Base-by-base conservation (phyloP, 257 asterid genomes). In the Craterostigma plantagineum region DNA sequence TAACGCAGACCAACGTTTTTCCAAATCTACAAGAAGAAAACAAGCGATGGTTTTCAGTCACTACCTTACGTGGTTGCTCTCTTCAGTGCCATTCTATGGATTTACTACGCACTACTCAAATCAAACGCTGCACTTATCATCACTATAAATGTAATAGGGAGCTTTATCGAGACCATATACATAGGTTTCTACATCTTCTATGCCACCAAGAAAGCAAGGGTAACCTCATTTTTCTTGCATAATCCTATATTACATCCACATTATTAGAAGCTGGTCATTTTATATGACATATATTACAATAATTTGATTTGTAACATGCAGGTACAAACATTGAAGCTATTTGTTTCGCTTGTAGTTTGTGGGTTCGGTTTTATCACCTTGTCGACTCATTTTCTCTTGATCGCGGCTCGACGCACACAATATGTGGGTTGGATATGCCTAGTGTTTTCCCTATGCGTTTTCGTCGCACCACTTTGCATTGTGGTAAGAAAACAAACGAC, bases 341-440 rank as follows among this genome's bases (percentile, higher is more conserved):
- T 75, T 43, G 63, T 63, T 12, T 15, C 56, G n/a, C 47, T 71
- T 65, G 63, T 67, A 30, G 52, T 71, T 47, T 77, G 64, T 4
- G 35, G 61, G 11, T 57, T 67, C 3, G 48, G 60, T n/a, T 14
- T 59, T 13, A 63, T 65, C 8, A 58, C 68, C 42, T 16, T 56
- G 13, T n/a, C 68, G 47, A 54, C 86, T 4, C 60, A 59, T 50
- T 68, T 68, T 63, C 11, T 33, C 7, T 60, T 71, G 55, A 16
- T 45, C 3, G 68, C 61, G 4, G 37, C n/a, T 1, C 18, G 16
- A n/a, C 55, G 77, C 12, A 59, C 23, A 0, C 63, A 45, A 0
- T 53, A 70, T 1, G 85, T 75, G 15, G 85, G 85, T 16, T 75
- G 85, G 85, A 55, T 68, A 23, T 71, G 86, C 37, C 77, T 71